Conservation (phyloP, 441 rosid genomes). For the Populus trichocarpa region DNA sequence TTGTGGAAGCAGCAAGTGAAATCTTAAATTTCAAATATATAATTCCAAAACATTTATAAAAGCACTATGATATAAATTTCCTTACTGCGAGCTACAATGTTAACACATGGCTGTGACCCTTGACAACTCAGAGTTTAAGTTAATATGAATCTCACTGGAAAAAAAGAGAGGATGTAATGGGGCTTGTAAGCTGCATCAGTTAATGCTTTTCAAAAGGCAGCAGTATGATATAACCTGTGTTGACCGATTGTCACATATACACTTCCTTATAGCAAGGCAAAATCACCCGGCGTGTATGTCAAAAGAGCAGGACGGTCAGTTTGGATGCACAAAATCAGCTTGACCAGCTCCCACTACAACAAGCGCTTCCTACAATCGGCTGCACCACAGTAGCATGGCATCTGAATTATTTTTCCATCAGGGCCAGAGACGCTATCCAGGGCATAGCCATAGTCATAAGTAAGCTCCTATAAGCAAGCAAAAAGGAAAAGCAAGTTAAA, state of each 20-base stretch:
- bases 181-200: not conserved
- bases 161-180: not conserved
- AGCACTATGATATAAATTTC: not conserved
- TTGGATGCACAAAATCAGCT: not conserved
- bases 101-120: not conserved
- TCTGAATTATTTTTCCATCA: slow-evolving; percentile 63
- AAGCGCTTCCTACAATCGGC: slow-evolving; percentile 66
- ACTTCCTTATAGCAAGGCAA: not conserved
- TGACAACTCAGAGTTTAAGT: not conserved
- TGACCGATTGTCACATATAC: not conserved
- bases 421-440: slow-evolving; percentile 72
- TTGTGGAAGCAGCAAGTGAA: not conserved
- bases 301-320: not conserved
- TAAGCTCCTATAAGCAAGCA: slow-evolving; percentile 55
- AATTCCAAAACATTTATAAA: not conserved
- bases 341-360: slow-evolving; percentile 30
- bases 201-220: not conserved
- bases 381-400: slow-evolving; percentile 81
- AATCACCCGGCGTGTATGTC: not conserved
- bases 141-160: not conserved
- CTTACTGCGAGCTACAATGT: slow-evolving; percentile 4
- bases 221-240: not conserved
- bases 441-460: slow-evolving; percentile 85
- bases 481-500: not conserved
- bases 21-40: not conserved